Conservation (phyloP, 1,284 basidiomycete species). For the Cerioporus squamosus region DNA sequence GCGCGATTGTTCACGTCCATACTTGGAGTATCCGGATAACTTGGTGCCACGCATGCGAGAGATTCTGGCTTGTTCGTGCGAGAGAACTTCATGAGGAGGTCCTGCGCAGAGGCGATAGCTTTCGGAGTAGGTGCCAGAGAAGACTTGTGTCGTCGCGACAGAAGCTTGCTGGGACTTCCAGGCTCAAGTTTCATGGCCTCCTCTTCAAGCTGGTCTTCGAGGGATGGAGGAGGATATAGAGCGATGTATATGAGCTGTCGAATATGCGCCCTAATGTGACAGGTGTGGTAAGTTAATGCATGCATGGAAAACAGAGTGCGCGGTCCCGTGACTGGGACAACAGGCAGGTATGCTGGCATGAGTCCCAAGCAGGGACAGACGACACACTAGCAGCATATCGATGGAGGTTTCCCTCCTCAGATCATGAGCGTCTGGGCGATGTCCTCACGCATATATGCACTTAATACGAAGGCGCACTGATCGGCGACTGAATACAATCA, state of each 20-base stretch:
- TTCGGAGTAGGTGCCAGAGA: conserved; percentile 46
- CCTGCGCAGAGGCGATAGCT: conserved; percentile 54
- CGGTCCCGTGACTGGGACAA: neutral
- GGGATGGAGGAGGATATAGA: conserved; percentile 54
- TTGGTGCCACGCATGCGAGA: conserved; percentile 59
- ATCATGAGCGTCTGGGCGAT: too few species aligned
- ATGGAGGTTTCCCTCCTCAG: too few species aligned
- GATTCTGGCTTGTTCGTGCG: conserved; percentile 58
- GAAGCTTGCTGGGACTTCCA: conserved; percentile 49
- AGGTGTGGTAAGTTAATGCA: conserved; percentile 14
- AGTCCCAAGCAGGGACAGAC: too few species aligned
- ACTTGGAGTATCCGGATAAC: conserved; percentile 37
- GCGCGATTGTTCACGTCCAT: conserved; percentile 10
- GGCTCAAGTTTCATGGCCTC: conserved; percentile 31
- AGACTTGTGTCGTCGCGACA: conserved; percentile 43
- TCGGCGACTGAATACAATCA: too few species aligned
- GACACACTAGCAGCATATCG: too few species aligned
- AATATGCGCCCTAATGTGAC: conserved; percentile 53
- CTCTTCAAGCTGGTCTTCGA: conserved; percentile 35
- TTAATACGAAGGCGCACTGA: too few species aligned
- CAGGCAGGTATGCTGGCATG: too few species aligned
- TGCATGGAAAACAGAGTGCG: conserved; percentile 2
- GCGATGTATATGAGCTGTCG: conserved; percentile 71
- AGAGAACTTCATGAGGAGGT: conserved; percentile 59
- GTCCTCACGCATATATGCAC: too few species aligned